Base-by-base conservation (phyloP, 768 basidiomycete genomes). In the Trametes cinnabarina region DNA sequence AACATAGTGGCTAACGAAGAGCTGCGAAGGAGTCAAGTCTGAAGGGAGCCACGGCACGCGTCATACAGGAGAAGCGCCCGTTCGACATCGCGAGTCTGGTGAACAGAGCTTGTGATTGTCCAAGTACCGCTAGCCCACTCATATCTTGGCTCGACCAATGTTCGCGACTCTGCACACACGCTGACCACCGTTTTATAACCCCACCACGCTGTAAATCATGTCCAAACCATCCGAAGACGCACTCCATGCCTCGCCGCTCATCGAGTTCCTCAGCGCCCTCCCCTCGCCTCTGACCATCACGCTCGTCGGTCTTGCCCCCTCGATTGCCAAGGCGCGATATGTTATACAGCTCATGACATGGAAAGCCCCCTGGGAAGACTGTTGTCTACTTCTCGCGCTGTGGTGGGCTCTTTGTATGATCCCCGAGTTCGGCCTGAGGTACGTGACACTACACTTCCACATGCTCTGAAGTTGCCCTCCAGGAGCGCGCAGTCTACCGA, bases 381-480 rank as follows among this genome's bases (percentile, higher is more conserved):
- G 83, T 50, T 87, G 80, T 76, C 80, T 94, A 3, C 70, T 80
- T 1, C 73, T 96, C 42, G 87, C 80, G 0, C 68, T 69, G 1
- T 94, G 90, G 90, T 95, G 92, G 90, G 82, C 80, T 0, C 23
- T 85, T 19, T 92, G 90, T 73, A 74, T 94, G 54, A 76, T 87
- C 70, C 55, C 62, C 10, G 66, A 70, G 14, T 39, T 61, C 1
- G 64, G 61, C 10, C 72, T 92, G 63, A 77, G 80, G 85, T 83
- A 56, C 48, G 77, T 43, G 70, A 8, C n/a, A n/a, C n/a, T n/a
- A n/a, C n/a, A n/a, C n/a, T n/a, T n/a, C n/a, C n/a, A 34, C 14
- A 34, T 14, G 34, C 34, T 7, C 7, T 34, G 34, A 14, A 7
- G 8, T 34, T 7, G 34, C 14, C 34, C 34, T 34, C 8, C 34